Percentiles rank a stretch among this genome's conserved stretches.
These are phyloP conservation scores for Corrigiola litoralis DNA, from an alignment of 179 eudicot species.

Conservation along the genomic window DNA sequence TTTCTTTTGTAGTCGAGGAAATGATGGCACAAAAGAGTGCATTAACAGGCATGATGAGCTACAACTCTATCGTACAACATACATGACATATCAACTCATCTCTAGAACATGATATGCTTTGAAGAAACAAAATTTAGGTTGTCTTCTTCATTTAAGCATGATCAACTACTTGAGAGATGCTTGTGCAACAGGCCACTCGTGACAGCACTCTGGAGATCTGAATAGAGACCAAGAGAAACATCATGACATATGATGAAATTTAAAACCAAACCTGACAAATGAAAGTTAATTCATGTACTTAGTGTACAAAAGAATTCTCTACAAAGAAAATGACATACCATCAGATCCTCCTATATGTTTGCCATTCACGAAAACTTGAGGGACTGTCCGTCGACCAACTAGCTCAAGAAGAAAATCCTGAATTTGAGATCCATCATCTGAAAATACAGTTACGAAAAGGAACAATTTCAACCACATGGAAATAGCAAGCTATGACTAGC, in stretches of 20 bases:
- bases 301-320: neutral
- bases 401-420: conserved; percentile 80
- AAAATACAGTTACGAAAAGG: neutral
- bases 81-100: neutral
- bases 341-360: conserved; percentile 95
- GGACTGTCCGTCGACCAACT: conserved; percentile 90
- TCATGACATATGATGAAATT: neutral
- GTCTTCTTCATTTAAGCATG: neutral
- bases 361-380: conserved; percentile 94
- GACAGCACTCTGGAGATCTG: conserved; percentile 74
- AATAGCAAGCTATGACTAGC: neutral
- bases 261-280: neutral
- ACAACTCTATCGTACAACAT: neutral
- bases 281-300: neutral
- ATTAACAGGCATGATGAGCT: neutral
- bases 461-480: neutral
- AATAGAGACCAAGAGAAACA: neutral
- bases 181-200: conserved; percentile 65
- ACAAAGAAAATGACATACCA: conserved; percentile 43
- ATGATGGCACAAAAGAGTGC: neutral
- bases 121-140: neutral
- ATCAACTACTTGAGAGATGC: conserved; percentile 54
- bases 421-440: conserved; percentile 82
- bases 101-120: conserved; percentile 3
- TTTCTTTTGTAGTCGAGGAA: neutral